Base-by-base conservation (phyloP, 2,329 filamentous ascomycete genomes). In the Ophiocordyceps sinensis region DNA sequence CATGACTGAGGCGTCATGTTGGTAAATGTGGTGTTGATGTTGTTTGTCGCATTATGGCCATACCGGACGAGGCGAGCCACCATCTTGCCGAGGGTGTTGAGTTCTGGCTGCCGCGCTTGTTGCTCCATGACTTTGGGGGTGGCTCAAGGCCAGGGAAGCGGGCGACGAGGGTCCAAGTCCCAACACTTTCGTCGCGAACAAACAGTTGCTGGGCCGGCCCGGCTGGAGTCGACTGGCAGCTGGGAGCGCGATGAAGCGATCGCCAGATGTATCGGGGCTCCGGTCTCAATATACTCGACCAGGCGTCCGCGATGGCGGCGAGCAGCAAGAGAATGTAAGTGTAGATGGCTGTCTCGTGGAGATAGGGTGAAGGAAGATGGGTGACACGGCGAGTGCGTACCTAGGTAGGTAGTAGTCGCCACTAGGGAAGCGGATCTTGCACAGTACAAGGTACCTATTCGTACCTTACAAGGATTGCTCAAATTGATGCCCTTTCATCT, bases 1-100 rank as follows among this genome's bases (percentile, higher is more conserved):
- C 71, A 77, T 35, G 70, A 63, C 49, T 75, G 61, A 11, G 58
- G 52, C 1, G 67, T 64, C 66, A 79, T 69, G 45, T 60, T 63
- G 46, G 61, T 59, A 47, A 79, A 66, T 21, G 68, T 65, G 28
- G 61, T 53, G 41, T 59, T 52, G 15, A 77, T 41, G 54, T 79
- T 79, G 58, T 60, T 69, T 41, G 56, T 51, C 17, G 59, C 60
- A 46, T 63, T 64, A 39, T 55, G 47, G 37, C 60, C 61, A 43
- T 57, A 62, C 43, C 62, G 49, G 38, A 55, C 43, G 37, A 64
- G 51, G 28, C 54, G 53, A n/a, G 52, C 50, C 12, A 51, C 43
- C 14, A 58, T n/a, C 44, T 56, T 56, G 44, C 58, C 57, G n/a
- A 63, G 46, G 28, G 50, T 40, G 40, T 58, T 61, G 47, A 61